Conservation (phyloP, 805 yeast genomes). For the Hanseniaspora hatyaiensis region DNA sequence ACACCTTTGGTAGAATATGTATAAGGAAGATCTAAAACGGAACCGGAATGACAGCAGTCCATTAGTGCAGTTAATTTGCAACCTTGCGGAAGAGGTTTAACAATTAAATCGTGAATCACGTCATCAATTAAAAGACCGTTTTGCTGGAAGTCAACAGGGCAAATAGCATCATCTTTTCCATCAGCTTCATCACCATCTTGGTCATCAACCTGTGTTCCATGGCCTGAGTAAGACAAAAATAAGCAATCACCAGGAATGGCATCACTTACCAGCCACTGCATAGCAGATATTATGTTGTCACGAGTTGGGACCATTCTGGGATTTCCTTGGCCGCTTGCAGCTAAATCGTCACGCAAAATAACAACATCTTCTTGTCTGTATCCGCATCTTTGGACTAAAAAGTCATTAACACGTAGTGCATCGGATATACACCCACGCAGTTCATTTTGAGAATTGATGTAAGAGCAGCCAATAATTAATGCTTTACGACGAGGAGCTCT, state of each 20-base stretch:
- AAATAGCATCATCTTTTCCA: slow-evolving; percentile 60
- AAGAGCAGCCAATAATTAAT: slow-evolving; percentile 65
- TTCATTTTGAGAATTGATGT: slow-evolving; percentile 49
- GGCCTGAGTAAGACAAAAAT: slow-evolving; percentile 78
- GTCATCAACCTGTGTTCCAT: slow-evolving; percentile 68
- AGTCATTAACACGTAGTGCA: slow-evolving; percentile 41
- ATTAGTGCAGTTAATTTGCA: slow-evolving; percentile 67
- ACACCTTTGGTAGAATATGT: slow-evolving; percentile 75
- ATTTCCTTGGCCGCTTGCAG: slow-evolving; percentile 24
- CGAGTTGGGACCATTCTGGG: slow-evolving; percentile 48
- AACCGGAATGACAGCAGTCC: slow-evolving; percentile 81
- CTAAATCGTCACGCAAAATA: slow-evolving; percentile 46
- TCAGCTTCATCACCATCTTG: slow-evolving; percentile 63
- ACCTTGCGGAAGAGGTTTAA: slow-evolving; percentile 57
- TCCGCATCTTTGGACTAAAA: slow-evolving; percentile 36
- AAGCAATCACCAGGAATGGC: slow-evolving; percentile 69
- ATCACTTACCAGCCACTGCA: slow-evolving; percentile 67
- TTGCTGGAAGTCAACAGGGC: slow-evolving; percentile 59
- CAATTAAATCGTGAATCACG: slow-evolving; percentile 59
- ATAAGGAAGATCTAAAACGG: slow-evolving; percentile 69
- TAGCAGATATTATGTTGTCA: slow-evolving; percentile 61
- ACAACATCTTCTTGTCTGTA: slow-evolving; percentile 47
- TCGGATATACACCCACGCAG: slow-evolving; percentile 76
- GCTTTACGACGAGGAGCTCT: slow-evolving; percentile 64
- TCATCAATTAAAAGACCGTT: slow-evolving; percentile 67